Percentiles rank a stretch among this genome's conserved stretches.
phyloP scores from a whole-genome alignment of 305 asterid genomes.

The Striga hermonthica region DNA sequence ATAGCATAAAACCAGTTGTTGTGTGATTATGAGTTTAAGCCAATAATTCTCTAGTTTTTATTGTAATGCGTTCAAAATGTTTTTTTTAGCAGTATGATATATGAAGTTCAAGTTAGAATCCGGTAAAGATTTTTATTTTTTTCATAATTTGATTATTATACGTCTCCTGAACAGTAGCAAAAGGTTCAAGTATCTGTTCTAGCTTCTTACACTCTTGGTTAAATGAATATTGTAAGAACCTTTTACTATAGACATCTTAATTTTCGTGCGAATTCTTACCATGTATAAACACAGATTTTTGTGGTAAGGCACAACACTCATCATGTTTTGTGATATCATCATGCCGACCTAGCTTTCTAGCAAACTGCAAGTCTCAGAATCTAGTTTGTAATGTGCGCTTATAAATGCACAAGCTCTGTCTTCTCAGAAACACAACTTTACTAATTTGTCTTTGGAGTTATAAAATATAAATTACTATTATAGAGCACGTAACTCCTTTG shows the following conservation, averaged over 20 bases:
- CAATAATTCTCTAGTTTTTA: slow-evolving; percentile 7
- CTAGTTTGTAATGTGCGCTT: slow-evolving; percentile 1
- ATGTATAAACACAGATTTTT: slow-evolving; percentile 16
- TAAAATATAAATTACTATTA: not conserved
- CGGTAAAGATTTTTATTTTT: not conserved
- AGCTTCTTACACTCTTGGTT: not conserved
- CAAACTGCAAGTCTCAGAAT: slow-evolving; percentile 1
- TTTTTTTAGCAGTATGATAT: slow-evolving; percentile 5
- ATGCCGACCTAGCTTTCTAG: not conserved
- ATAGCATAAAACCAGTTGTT: not conserved
- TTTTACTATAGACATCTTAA: not conserved
- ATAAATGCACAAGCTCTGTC: slow-evolving; percentile 6
- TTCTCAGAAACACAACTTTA: slow-evolving; percentile 1
- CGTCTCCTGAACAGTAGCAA: slow-evolving; percentile 14
- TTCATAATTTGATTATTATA: not conserved
- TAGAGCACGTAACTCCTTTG: slow-evolving; percentile 2
- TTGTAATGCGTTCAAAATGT: not conserved
- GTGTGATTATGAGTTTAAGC: not conserved
- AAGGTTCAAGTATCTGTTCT: slow-evolving; percentile 6
- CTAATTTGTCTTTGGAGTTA: slow-evolving; percentile 1
- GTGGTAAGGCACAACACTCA: not conserved
- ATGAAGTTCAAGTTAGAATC: slow-evolving; percentile 1
- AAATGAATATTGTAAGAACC: slow-evolving; percentile 17
- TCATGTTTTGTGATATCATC: slow-evolving; percentile 4
- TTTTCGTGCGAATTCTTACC: slow-evolving; percentile 8